Evolutionary conservation across 352 stramenopile species (phyloP), one percentile per base, ranked within the genome.

Genomic region (Phytopythium sindhum): DNA sequence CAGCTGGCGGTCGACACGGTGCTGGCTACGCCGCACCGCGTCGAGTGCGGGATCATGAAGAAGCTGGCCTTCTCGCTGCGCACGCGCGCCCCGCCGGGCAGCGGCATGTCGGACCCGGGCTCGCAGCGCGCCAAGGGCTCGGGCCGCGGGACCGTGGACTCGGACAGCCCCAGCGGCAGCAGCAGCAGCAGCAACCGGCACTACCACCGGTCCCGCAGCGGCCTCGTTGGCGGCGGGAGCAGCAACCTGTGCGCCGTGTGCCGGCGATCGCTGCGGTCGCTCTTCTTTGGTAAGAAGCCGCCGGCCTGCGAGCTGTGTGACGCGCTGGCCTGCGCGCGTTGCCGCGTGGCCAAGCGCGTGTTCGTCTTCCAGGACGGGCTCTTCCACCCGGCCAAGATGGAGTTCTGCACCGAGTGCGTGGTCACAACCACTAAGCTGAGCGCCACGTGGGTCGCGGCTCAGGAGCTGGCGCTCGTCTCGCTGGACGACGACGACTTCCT

Each of bases 1-100:
- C 70, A 67, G 17, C 42, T 91, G 35, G 82, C 71, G 2, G 72
- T 80, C 1, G 77, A 89, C 31, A 70, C 78, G 28, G 68, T 84
- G 54, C 52, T 84, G 29, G 67, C 66, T 11, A 80, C 72, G 5
- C 70, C 77, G 14, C 75, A 66, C 45, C 66, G 64, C 42, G 41
- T 81, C 66, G 61, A 91, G 72, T 83, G 75, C 56, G 78, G 80
- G 10, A 76, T 83, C 69, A 86, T 91, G 73, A 89, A 89, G 68
- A 91, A 91, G 61, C 65, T 91, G 48, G 72, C 78, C 61, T 88
- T 84, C 54, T 81, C 74, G 47, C 47, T 88, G 33, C 78, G 74
- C 10, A 80, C 70, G 68, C 75, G 66, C n/a, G 47, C 72, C 7
- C 55, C 55, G 0, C 54, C 54, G 12, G 54, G 54, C 35, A 19